Conservation (phyloP, 306 rosid species). For the Hippophae rhamnoides region DNA sequence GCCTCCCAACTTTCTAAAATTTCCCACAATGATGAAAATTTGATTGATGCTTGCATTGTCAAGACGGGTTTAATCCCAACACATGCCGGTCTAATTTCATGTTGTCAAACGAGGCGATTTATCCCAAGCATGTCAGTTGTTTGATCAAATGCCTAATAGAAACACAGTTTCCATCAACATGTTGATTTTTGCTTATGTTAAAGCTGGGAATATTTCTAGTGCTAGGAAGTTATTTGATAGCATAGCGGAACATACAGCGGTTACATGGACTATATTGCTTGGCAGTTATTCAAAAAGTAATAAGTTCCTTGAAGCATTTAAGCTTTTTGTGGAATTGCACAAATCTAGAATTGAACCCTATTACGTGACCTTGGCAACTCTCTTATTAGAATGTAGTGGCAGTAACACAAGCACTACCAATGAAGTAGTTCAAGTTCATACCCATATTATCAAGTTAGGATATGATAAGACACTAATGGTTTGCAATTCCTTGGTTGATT, state of each 20-base stretch:
- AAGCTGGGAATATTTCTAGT: conserved; percentile 41
- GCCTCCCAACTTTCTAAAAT: conserved; percentile 20
- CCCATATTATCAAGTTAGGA: conserved; percentile 51
- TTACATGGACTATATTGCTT: conserved; percentile 81
- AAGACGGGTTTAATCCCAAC: conserved; percentile 61
- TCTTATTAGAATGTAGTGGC: conserved; percentile 60
- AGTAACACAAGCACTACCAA: conserved; percentile 21
- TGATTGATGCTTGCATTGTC: conserved; percentile 48
- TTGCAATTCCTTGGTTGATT: conserved; percentile 76
- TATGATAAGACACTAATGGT: conserved; percentile 48
- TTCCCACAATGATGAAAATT: conserved; percentile 19
- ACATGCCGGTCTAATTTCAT: conserved; percentile 60
- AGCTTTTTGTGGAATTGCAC: conserved; percentile 56
- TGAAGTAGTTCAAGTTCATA: conserved; percentile 59
- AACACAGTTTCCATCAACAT: conserved; percentile 56
- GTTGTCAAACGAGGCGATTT: conserved; percentile 40
- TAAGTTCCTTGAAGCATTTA: conserved; percentile 40
- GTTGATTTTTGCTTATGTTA: conserved; percentile 60
- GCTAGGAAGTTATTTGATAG: conserved; percentile 60
- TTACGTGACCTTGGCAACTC: conserved; percentile 63
- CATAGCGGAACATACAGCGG: conserved; percentile 54
- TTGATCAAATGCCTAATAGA: conserved; percentile 66
- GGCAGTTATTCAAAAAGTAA: conserved; percentile 50
- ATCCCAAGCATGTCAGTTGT: conserved; percentile 39
- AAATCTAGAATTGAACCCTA: conserved; percentile 45